Evolutionary conservation across 2,329 filamentous ascomycete genomes (phyloP).

Genomic region (Biscogniauxia sp.): DNA sequence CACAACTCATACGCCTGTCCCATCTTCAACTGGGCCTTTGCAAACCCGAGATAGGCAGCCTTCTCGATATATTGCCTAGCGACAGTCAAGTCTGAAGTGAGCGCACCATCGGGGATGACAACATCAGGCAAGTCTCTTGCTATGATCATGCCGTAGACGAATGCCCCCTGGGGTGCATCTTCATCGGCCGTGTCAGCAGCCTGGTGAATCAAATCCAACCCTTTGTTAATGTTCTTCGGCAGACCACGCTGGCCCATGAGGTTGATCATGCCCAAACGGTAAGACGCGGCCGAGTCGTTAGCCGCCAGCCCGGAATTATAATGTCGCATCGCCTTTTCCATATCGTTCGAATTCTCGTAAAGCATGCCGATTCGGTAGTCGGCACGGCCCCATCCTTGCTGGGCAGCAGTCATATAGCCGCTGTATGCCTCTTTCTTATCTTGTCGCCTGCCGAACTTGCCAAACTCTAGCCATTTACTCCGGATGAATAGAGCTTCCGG

Average conservation of each 20-base stretch:
- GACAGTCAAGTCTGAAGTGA: slow-evolving; percentile 69
- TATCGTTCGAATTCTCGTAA: slow-evolving; percentile 92
- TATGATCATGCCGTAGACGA: slow-evolving; percentile 92
- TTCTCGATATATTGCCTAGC: slow-evolving; percentile 92
- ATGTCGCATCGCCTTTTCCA: slow-evolving; percentile 84
- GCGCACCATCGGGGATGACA: slow-evolving; percentile 65
- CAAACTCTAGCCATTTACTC: slow-evolving; percentile 97
- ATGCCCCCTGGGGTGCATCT: slow-evolving; percentile 94
- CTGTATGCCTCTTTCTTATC: slow-evolving; percentile 95
- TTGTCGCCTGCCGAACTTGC: slow-evolving; percentile 84
- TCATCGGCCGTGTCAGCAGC: slow-evolving; percentile 89
- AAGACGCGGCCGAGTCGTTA: slow-evolving; percentile 81
- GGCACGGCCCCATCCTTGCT: slow-evolving; percentile 80
- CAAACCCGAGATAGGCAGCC: slow-evolving; percentile 91
- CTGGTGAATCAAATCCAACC: slow-evolving; percentile 76
- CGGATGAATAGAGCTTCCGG: slow-evolving; percentile 92
- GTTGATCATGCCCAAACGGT: slow-evolving; percentile 96
- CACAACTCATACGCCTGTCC: slow-evolving; percentile 93
- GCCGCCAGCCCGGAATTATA: slow-evolving; percentile 78
- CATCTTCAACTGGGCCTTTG: slow-evolving; percentile 97
- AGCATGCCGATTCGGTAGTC: slow-evolving; percentile 99
- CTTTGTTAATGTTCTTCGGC: slow-evolving; percentile 72
- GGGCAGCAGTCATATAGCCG: slow-evolving; percentile 81
- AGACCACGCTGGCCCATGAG: slow-evolving; percentile 91
- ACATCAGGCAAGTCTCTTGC: slow-evolving; percentile 91